These are phyloP conservation scores for Ganoderma sinense DNA, from an alignment of 1,284 basidiomycete species.

Conservation along the genomic window DNA sequence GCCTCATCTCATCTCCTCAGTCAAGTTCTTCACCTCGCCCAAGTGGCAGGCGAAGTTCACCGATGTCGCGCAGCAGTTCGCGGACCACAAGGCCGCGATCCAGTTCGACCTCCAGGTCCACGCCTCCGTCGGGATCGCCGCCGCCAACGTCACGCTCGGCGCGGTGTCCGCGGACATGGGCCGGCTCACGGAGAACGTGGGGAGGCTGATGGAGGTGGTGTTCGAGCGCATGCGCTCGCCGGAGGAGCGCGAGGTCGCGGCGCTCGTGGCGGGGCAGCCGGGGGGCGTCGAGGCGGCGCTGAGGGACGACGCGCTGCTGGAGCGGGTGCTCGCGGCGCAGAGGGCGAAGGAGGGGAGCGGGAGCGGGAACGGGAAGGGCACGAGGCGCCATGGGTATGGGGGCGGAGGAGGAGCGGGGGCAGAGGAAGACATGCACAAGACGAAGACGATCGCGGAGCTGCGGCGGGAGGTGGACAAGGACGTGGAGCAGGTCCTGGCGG, in stretches of 20 bases:
- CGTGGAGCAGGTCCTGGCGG: constrained; percentile 12
- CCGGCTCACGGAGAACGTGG: constrained; percentile 8
- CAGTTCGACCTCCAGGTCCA: constrained; percentile 19
- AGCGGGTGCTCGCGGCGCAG: constrained; percentile 5
- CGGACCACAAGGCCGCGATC: constrained; percentile 13
- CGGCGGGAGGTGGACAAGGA: constrained; percentile 12
- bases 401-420: background rate
- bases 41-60: constrained; percentile 23
- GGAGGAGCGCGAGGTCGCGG: constrained; percentile 17
- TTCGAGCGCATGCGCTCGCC: constrained; percentile 18
- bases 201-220: constrained; percentile 18
- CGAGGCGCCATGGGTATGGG: background rate
- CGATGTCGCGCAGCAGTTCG: constrained; percentile 14
- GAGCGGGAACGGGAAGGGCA: background rate
- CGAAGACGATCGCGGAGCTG: constrained; percentile 6
- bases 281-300: constrained; percentile 3
- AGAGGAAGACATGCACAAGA: background rate
- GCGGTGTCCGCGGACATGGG: background rate
- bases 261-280: background rate
- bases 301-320: background rate
- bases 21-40: constrained; percentile 18
- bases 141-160: constrained; percentile 6
- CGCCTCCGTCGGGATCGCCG: constrained; percentile 7
- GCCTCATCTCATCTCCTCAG: background rate
- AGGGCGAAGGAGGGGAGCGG: background rate